A percentile compares a stretch with the other conserved stretches of the same genome.
These are phyloP conservation scores for Ophiocytium majus DNA, from an alignment of 352 stramenopile genomes.

Conservation along the genomic window DNA sequence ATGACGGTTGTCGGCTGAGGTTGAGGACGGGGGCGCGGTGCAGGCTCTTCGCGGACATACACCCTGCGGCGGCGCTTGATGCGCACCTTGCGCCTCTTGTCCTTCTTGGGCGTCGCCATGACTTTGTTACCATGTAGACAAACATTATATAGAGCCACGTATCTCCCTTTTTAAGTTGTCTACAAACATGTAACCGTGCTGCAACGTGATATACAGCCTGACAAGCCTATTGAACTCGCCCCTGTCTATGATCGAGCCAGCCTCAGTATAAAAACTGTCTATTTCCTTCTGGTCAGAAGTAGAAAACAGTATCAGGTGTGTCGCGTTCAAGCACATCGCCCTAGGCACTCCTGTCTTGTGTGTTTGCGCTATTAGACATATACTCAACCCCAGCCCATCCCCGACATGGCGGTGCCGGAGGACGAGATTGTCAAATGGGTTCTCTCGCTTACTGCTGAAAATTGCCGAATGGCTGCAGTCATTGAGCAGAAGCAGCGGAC, in stretches of 20 bases:
- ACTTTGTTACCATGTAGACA: no score
- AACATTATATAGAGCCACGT: background rate
- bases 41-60: no score
- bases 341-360: background rate
- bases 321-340: background rate
- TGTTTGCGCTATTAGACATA: background rate
- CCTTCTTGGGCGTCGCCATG: background rate
- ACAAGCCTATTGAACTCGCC: background rate
- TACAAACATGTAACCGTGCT: background rate
- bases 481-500: background rate
- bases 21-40: no score
- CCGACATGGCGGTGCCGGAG: background rate
- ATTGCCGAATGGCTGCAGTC: background rate
- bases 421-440: background rate
- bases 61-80: no score
- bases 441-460: background rate
- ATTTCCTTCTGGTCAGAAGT: background rate
- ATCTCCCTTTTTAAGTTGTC: background rate
- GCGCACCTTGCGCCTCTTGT: no score
- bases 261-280: background rate
- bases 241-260: background rate
- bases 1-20: no score
- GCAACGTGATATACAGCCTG: background rate
- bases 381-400: background rate
- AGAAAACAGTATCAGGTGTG: background rate